Evolutionary conservation across 148 eudicot species (phyloP).

Genomic region (Rhododendron williamsianum): DNA sequence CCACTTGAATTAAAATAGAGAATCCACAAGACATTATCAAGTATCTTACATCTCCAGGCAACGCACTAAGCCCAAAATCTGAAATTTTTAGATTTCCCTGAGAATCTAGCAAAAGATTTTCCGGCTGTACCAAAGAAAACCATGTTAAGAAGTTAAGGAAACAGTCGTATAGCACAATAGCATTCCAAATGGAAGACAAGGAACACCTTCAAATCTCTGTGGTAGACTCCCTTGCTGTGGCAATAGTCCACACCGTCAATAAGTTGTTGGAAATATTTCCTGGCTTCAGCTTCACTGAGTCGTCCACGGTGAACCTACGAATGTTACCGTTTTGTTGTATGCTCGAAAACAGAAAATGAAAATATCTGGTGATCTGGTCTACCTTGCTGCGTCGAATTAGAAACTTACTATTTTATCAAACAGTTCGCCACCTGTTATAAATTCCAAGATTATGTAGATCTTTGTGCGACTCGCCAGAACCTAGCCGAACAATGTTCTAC

Average conservation of each 20-base stretch:
- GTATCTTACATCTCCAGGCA: slow-evolving; percentile 69
- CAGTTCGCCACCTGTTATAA: slow-evolving; percentile 96
- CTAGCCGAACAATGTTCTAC: slow-evolving; percentile 28
- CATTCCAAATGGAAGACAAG: slow-evolving; percentile 7
- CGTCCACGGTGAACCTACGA: slow-evolving; percentile 82
- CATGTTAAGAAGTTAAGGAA: slow-evolving; percentile 13
- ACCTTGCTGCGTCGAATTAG: not conserved
- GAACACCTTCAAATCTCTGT: slow-evolving; percentile 86
- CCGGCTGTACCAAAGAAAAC: slow-evolving; percentile 61
- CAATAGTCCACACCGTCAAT: slow-evolving; percentile 91
- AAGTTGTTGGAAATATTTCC: slow-evolving; percentile 81
- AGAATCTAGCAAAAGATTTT: slow-evolving; percentile 93
- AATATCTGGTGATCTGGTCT: not conserved
- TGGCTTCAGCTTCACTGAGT: slow-evolving; percentile 79
- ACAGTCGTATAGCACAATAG: slow-evolving; percentile 4
- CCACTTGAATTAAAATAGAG: not conserved
- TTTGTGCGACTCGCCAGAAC: slow-evolving; percentile 93
- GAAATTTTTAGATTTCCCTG: slow-evolving; percentile 90
- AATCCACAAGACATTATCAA: slow-evolving; percentile 3
- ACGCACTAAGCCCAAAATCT: slow-evolving; percentile 96
- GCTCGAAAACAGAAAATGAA: not conserved
- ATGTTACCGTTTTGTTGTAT: not conserved
- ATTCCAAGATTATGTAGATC: slow-evolving; percentile 93
- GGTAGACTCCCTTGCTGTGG: slow-evolving; percentile 94
- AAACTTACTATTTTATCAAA: slow-evolving; percentile 93